phyloP scores from a whole-genome alignment of 139 green algal genomes.

The Edaphochlamys debaryana region DNA sequence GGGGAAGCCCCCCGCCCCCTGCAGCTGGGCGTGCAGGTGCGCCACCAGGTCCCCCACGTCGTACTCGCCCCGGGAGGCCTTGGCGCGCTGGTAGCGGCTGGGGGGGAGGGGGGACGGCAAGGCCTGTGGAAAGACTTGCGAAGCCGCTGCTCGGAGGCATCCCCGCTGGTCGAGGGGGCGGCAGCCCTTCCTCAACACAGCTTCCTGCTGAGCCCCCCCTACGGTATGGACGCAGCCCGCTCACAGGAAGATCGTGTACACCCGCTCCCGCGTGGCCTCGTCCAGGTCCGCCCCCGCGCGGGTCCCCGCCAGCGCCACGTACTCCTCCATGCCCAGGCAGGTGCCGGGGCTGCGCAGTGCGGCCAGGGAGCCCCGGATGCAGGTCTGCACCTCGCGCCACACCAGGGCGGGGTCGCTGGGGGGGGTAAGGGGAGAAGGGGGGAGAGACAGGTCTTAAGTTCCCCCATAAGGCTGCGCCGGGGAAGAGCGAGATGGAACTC shows the following conservation, averaged over 20 bases:
- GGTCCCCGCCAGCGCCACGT: slow-evolving; percentile 36
- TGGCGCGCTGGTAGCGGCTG: slow-evolving; percentile 55
- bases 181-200: too few relatives aligned
- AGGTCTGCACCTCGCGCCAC: slow-evolving; percentile 56
- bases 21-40: slow-evolving; percentile 36
- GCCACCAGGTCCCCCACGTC: slow-evolving; percentile 44
- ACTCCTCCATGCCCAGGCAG: slow-evolving; percentile 29
- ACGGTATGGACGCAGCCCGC: too few relatives aligned
- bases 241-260: slow-evolving; percentile 10
- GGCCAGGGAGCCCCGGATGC: slow-evolving; percentile 59
- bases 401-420: slow-evolving; percentile 45
- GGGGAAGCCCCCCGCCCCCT: not conserved
- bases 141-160: too few relatives aligned
- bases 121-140: too few relatives aligned
- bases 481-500: too few relatives aligned
- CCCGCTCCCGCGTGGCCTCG: not conserved
- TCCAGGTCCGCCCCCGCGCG: not conserved
- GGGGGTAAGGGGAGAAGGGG: too few relatives aligned
- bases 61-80: slow-evolving; percentile 35
- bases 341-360: slow-evolving; percentile 20
- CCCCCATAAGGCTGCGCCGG: too few relatives aligned
- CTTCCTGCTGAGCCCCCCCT: too few relatives aligned
- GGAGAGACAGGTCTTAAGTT: too few relatives aligned
- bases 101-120: too few relatives aligned
- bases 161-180: too few relatives aligned